Conservation (phyloP, 306 rosid genomes). For the Comarum palustre region DNA sequence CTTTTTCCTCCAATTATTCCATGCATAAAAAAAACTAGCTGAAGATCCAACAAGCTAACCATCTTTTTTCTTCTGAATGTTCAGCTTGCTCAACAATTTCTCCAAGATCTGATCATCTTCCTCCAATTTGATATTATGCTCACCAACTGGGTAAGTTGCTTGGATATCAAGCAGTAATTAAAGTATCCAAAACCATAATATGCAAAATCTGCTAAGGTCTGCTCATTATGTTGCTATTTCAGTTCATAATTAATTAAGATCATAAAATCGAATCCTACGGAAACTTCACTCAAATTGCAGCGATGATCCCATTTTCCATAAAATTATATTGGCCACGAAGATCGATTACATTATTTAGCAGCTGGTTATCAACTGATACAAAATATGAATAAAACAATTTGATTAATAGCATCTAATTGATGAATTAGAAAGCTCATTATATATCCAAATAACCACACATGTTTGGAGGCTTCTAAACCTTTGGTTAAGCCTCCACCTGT, state of each 20-base stretch:
- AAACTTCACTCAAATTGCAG: background rate
- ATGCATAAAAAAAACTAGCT: background rate
- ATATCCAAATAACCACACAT: slow-evolving; percentile 30
- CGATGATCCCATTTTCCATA: background rate
- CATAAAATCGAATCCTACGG: background rate
- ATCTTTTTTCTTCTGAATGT: background rate
- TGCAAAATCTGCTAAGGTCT: background rate
- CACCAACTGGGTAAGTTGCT: slow-evolving; percentile 9
- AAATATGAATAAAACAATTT: slow-evolving; percentile 5
- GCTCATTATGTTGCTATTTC: background rate
- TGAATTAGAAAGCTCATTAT: slow-evolving; percentile 34
- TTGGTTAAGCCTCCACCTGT: slow-evolving; percentile 43
- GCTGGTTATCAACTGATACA: background rate
- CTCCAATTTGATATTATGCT: background rate
- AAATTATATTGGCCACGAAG: background rate
- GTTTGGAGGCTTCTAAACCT: slow-evolving; percentile 41
- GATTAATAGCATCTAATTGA: slow-evolving; percentile 28
- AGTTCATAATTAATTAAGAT: background rate
- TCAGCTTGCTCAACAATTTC: background rate
- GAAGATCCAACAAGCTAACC: slow-evolving; percentile 19
- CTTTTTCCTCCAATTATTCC: slow-evolving; percentile 2
- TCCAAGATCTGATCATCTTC: background rate
- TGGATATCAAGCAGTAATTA: slow-evolving; percentile 9
- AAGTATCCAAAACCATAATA: background rate
- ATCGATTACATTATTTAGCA: slow-evolving; percentile 5